phyloP scores from a whole-genome alignment of 345 rosid species.

The Rhizophora mangle region DNA sequence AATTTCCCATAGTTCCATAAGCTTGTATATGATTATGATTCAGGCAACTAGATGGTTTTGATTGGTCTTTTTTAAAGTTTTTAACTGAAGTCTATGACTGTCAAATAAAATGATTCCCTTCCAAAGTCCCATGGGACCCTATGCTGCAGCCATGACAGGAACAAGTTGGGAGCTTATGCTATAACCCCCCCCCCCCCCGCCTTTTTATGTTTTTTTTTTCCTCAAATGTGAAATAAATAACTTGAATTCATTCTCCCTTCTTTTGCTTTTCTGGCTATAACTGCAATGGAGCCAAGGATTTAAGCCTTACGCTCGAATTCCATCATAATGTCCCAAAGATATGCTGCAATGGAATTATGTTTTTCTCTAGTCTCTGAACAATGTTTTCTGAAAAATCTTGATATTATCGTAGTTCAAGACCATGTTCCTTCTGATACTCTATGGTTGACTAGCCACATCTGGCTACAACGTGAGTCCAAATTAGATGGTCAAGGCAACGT shows the following conservation, averaged over 20 bases:
- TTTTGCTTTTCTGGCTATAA: background rate
- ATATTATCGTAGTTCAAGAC: no score
- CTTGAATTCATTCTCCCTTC: background rate
- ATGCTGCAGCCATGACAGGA: background rate
- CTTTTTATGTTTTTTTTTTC: background rate
- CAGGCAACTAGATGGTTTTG: slow-evolving; percentile 5
- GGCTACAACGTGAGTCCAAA: no score
- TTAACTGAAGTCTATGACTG: slow-evolving; percentile 19
- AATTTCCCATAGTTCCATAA: slow-evolving; percentile 2
- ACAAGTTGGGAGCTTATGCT: background rate
- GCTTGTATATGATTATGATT: slow-evolving; percentile 7
- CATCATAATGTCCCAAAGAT: slow-evolving; percentile 9
- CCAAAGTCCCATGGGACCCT: slow-evolving; percentile 17
- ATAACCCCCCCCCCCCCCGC: no score
- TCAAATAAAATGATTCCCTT: slow-evolving; percentile 13
- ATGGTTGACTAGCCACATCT: no score
- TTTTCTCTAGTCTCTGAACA: no score
- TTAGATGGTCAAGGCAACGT: no score
- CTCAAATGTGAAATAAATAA: no score
- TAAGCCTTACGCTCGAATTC: background rate
- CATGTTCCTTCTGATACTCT: no score
- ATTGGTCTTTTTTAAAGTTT: background rate
- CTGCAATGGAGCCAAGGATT: slow-evolving; percentile 8
- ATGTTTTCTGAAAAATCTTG: no score
- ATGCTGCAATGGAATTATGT: no score